Evolutionary conservation across 768 basidiomycete species (phyloP), one percentile per base, ranked within the genome.

Genomic region (Leucosporidium yakuticum): DNA sequence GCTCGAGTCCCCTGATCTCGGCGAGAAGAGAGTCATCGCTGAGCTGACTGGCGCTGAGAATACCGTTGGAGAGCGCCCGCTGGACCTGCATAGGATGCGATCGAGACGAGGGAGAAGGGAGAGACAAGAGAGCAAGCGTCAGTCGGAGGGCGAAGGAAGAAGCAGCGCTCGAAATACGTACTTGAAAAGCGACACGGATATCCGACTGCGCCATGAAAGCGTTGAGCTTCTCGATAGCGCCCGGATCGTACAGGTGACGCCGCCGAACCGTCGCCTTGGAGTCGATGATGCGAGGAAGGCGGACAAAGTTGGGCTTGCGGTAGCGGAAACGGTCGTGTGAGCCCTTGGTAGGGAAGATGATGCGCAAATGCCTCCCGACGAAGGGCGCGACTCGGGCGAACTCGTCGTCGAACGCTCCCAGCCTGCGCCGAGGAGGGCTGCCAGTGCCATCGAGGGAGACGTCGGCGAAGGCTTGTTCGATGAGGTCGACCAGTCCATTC

Each of bases 41-140:
- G 1, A 91, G 54, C 44, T 89, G 87, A 12, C 78, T 78, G 0
- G 88, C 85, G 67, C 85, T 84, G 27, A 91, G 80, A 25, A 84
- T 77, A 0, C 84, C 83, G 67, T 87, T 88, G 29, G 81, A 84
- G 8, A 91, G 76, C 17, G 90, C 79, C 0, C 85, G 83, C 76
- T 89, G 89, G 34, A 90, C 79, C 77, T 92, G 90, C 5, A 17
- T 15, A 2, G 14, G 31, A 17, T 21, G 20, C 29, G 60, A 44
- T 27, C 21, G 25, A 29, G 32, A 25, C 51, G 15, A 58, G 25
- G 9, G 34, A 44, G 49, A 49, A 8, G 60, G 58, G 34, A 54
- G 11, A 15, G 8, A 44, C 3, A 3, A 2, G 17, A 44, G 2
- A 15, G 11, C 39, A 15, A 44, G 14, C 3, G 39, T 44, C 39